Conservation (phyloP, 805 yeast genomes). For the Schwanniomyces sp. region DNA sequence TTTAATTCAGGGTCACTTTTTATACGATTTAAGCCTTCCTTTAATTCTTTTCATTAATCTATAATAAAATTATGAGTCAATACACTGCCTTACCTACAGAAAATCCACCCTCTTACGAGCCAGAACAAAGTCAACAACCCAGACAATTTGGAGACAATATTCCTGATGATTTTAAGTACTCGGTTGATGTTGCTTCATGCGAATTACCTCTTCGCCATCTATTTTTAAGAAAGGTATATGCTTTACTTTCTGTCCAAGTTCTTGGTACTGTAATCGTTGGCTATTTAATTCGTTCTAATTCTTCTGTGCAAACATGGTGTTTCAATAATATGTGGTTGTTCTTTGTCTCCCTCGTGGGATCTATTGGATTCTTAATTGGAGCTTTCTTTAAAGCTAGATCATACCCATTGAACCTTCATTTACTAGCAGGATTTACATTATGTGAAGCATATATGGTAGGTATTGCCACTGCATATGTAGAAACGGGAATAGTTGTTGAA, state of each 20-base stretch:
- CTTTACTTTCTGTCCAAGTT: constrained; percentile 66
- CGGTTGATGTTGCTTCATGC: constrained; percentile 75
- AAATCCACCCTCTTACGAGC: constrained; percentile 19
- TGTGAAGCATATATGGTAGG: constrained; percentile 77
- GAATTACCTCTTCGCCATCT: constrained; percentile 72
- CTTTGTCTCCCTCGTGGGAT: constrained; percentile 54
- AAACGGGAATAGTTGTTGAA: constrained; percentile 62
- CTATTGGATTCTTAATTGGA: constrained; percentile 65
- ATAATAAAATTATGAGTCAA: not conserved
- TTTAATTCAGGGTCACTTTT: not conserved
- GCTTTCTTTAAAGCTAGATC: constrained; percentile 61
- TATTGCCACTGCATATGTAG: constrained; percentile 59
- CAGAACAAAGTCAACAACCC: constrained; percentile 13
- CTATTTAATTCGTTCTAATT: constrained; percentile 45
- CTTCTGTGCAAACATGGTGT: constrained; percentile 52
- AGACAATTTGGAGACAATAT: constrained; percentile 35
- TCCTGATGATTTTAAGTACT: constrained; percentile 81
- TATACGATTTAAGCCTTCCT: not conserved
- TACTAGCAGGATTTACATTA: constrained; percentile 66
- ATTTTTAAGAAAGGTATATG: constrained; percentile 77
- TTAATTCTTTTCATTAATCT: not conserved
- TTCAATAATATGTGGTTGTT: constrained; percentile 58
- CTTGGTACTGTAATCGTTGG: constrained; percentile 61
- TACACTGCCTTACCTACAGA: constrained; percentile 9
- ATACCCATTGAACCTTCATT: constrained; percentile 65